Evolutionary conservation across 768 basidiomycete genomes (phyloP), one percentile per base, ranked within the genome.

Genomic region (Calvatia gigantea): DNA sequence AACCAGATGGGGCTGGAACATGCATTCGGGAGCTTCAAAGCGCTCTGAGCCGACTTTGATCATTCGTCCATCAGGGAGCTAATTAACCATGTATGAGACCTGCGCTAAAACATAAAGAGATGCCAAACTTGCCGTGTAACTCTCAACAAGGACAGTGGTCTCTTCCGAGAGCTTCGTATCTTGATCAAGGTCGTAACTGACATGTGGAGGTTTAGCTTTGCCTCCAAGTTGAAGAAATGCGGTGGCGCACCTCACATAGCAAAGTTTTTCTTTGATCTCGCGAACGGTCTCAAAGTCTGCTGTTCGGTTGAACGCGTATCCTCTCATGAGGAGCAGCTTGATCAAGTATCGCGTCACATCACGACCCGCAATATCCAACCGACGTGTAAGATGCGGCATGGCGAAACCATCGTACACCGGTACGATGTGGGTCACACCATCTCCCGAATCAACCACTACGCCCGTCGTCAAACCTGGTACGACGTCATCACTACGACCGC

Each of bases 241-340:
- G n/a, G n/a, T n/a, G n/a, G 32, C 37, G 47, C 60, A 94, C 92
- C 91, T 96, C 65, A 97, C 91, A 67, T 98, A 99, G 74, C 97
- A 99, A 42, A 98, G 72, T 70, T 95, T 97, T 78, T 99, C 97
- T 74, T 99, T 99, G 75, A 99, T 98, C 70, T 97, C 93, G 29
- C 96, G 77, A 19, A 99, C 97, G 2, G 97, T 99, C 76, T 99
- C 97, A 65, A 99, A 99, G 74, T 99, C 97, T 25, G 97, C 97
- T 2, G 97, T 99, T 37, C 97, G 86, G 74, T 99, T 98, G 82
- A 99, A 98, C 1, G 97, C 97, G 70, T 99, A 98, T n/a, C 97
- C 97, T n/a, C 96, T 86, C 95, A 98, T 98, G 63, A 98, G 84
- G 31, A 99, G 79, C n/a, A 99, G 81, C 74, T 98, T 99, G 83